Conservation (phyloP, 257 asterid genomes). For the Jasminum sambac region DNA sequence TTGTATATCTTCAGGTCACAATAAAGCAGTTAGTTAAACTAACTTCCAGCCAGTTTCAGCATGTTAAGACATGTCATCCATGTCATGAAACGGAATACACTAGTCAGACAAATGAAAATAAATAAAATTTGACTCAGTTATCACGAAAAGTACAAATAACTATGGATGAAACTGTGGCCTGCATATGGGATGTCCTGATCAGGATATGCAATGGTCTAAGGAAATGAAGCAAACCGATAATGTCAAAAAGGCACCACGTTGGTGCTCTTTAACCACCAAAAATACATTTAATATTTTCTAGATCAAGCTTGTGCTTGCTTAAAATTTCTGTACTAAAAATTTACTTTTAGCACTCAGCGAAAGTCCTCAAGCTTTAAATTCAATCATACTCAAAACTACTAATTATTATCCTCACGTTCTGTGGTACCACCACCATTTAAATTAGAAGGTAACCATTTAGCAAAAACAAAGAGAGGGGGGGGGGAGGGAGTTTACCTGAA, state of each 20-base stretch:
- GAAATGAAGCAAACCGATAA: slow-evolving; percentile 3
- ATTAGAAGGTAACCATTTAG: too few relatives aligned
- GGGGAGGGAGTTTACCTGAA: too few relatives aligned
- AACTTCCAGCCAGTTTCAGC: slow-evolving; percentile 6
- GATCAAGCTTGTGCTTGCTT: background rate
- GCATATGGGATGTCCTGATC: background rate
- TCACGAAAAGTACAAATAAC: background rate
- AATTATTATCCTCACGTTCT: too few relatives aligned
- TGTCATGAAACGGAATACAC: slow-evolving; percentile 3
- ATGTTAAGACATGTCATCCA: background rate
- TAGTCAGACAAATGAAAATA: background rate
- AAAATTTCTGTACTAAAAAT: background rate
- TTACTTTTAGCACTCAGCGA: too few relatives aligned
- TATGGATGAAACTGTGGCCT: background rate
- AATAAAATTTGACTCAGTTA: slow-evolving; percentile 6
- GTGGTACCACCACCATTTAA: too few relatives aligned
- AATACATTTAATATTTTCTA: background rate
- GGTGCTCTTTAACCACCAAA: background rate
- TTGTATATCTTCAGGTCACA: slow-evolving; percentile 62
- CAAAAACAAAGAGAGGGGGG: too few relatives aligned
- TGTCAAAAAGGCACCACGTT: background rate
- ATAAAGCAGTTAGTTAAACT: slow-evolving; percentile 24
- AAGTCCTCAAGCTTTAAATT: too few relatives aligned
- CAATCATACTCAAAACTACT: too few relatives aligned
- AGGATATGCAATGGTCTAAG: background rate